A percentile compares a stretch with the other conserved stretches of the same genome.
Conservation (phyloP, 2,329 filamentous ascomycete species). For the Pseudonectria buxi region DNA sequence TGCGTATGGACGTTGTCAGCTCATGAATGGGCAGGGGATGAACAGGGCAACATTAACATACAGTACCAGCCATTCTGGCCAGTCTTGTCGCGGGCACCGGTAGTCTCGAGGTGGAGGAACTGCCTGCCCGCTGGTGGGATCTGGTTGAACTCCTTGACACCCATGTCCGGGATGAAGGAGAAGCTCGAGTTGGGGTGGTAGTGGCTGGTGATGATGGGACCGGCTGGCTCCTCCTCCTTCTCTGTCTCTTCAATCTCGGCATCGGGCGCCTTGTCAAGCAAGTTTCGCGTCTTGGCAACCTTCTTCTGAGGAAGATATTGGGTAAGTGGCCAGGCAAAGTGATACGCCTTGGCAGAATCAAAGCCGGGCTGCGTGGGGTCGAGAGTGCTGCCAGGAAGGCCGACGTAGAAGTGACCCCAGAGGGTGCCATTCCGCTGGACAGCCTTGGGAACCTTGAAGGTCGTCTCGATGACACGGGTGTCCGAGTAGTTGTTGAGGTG, state of each 20-base stretch:
- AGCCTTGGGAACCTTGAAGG: conserved; percentile 66
- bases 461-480: conserved; percentile 67
- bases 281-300: conserved; percentile 75
- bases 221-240: conserved; percentile 47
- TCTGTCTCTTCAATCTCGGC: conserved; percentile 39
- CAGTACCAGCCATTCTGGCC: conserved; percentile 91
- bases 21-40: not conserved
- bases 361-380: conserved; percentile 70
- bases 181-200: conserved; percentile 95
- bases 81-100: conserved; percentile 71
- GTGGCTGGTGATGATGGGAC: conserved; percentile 72
- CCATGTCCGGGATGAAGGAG: conserved; percentile 75
- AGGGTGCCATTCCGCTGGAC: conserved; percentile 91
- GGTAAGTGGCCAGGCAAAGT: conserved; percentile 79
- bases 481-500: conserved; percentile 73
- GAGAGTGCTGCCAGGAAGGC: conserved; percentile 64
- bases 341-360: conserved; percentile 68
- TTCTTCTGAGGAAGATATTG: conserved; percentile 92
- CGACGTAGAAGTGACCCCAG: conserved; percentile 91
- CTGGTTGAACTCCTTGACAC: conserved; percentile 57
- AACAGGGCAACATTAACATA: conserved; percentile 24
- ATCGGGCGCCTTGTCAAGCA: conserved; percentile 53
- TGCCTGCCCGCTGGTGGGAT: conserved; percentile 70
- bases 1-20: conserved; percentile 18
- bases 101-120: conserved; percentile 72